Evolutionary conservation across 345 rosid species (phyloP).

Genomic region (Turritis glabra): DNA sequence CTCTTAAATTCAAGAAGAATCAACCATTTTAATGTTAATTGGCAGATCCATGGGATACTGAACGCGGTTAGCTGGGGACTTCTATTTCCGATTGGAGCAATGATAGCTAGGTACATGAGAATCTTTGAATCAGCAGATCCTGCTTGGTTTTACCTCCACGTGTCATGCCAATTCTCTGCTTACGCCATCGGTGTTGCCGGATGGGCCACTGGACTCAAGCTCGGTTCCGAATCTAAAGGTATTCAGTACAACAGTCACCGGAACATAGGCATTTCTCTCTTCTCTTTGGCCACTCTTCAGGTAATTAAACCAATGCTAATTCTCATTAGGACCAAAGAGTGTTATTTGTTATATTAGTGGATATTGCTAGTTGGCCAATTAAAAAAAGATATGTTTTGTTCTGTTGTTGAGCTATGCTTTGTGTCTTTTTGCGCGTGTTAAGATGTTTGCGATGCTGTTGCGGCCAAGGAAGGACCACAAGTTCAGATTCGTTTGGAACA

Average conservation of each 20-base stretch:
- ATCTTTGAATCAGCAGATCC: constrained; percentile 36
- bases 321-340: not conserved
- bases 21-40: not conserved
- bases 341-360: not conserved
- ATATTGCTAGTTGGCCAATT: constrained; percentile 17
- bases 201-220: constrained; percentile 47
- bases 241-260: constrained; percentile 29
- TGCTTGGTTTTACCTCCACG: constrained; percentile 47
- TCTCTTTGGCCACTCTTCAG: constrained; percentile 43
- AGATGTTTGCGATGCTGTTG: constrained; percentile 81
- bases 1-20: not conserved
- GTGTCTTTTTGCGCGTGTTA: constrained; percentile 18
- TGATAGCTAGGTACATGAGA: constrained; percentile 43
- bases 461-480: constrained; percentile 94
- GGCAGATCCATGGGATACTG: constrained; percentile 44
- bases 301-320: constrained; percentile 18
- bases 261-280: constrained; percentile 42
- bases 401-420: constrained; percentile 3
- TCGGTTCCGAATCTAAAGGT: constrained; percentile 38
- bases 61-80: constrained; percentile 50
- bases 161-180: constrained; percentile 41
- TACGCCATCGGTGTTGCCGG: constrained; percentile 45
- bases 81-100: constrained; percentile 41
- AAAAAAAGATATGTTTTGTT: constrained; percentile 28
- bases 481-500: constrained; percentile 69